phyloP scores from a whole-genome alignment of 2,329 filamentous ascomycete genomes.

The Blumeriella jaapii region DNA sequence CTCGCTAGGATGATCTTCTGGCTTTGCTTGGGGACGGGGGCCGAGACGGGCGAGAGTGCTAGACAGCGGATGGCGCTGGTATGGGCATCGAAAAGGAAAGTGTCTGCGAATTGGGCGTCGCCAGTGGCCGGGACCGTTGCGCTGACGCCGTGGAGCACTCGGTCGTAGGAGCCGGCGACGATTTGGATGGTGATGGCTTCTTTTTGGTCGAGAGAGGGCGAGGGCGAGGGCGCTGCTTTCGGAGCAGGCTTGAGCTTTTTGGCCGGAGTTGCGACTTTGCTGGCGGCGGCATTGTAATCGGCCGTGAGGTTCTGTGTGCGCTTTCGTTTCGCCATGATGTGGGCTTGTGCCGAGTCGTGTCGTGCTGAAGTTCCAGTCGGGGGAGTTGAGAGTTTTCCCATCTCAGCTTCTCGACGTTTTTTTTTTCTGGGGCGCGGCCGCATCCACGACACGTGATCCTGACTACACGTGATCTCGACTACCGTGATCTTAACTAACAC shows the following conservation, averaged over 20 bases:
- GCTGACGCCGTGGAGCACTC: conserved; percentile 80
- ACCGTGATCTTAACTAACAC: too few relatives aligned
- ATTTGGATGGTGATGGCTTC: conserved; percentile 62
- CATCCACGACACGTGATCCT: too few relatives aligned
- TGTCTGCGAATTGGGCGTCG: conserved; percentile 66
- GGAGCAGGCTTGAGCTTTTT: conserved; percentile 22
- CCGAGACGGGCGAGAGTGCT: conserved; percentile 68
- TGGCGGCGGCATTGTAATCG: conserved; percentile 11
- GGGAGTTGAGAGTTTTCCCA: background rate
- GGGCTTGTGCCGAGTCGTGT: background rate
- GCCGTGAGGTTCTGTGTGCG: conserved; percentile 20
- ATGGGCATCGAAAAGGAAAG: conserved; percentile 93
- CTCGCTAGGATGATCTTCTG: conserved; percentile 84
- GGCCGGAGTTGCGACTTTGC: conserved; percentile 7
- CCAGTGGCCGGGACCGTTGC: conserved; percentile 46
- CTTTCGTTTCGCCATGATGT: conserved; percentile 27
- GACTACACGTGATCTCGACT: too few relatives aligned
- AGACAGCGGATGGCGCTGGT: conserved; percentile 81
- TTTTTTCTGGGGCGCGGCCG: too few relatives aligned
- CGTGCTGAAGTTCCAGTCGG: background rate
- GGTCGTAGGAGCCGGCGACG: conserved; percentile 86
- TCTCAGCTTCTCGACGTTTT: too few relatives aligned
- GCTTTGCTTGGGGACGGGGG: conserved; percentile 44
- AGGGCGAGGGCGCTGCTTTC: conserved; percentile 12
- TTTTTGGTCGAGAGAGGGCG: too few relatives aligned